Conservation (phyloP, 768 basidiomycete genomes). For the Paxillus ammoniavirescens region DNA sequence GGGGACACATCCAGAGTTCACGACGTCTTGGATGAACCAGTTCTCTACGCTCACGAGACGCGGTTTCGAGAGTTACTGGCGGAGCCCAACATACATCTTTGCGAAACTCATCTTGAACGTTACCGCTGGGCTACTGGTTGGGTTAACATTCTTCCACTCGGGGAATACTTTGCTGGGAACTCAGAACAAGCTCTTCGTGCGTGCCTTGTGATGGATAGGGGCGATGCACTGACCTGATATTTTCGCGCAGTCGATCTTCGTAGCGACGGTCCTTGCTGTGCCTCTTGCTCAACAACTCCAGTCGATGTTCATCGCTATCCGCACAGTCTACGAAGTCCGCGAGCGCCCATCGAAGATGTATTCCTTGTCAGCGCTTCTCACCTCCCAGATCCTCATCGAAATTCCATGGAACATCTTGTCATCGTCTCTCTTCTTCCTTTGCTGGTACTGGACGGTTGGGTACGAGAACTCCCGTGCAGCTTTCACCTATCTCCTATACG, state of each 20-base stretch:
- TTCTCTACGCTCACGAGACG: constrained; percentile 29
- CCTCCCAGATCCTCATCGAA: constrained; percentile 49
- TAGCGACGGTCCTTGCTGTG: constrained; percentile 42
- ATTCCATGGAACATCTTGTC: constrained; percentile 42
- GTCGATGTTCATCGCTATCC: constrained; percentile 52
- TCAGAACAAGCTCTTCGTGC: constrained; percentile 44
- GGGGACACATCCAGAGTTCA: constrained; percentile 29
- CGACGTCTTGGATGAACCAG: constrained; percentile 41
- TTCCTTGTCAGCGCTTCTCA: constrained; percentile 57
- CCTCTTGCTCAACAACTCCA: constrained; percentile 60
- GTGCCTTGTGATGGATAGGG: background rate
- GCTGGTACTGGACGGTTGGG: constrained; percentile 51
- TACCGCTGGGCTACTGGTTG: constrained; percentile 35
- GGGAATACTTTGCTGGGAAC: constrained; percentile 38
- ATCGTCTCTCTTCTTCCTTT: constrained; percentile 41
- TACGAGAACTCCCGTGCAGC: constrained; percentile 36
- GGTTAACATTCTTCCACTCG: constrained; percentile 41
- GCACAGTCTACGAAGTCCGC: constrained; percentile 59
- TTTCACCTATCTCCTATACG: constrained; percentile 38
- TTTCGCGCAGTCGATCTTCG: constrained; percentile 44
- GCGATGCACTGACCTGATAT: too few species aligned
- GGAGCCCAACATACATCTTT: constrained; percentile 39
- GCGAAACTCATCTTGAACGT: constrained; percentile 39
- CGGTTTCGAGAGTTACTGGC: constrained; percentile 36
- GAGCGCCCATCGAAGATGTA: constrained; percentile 66